A percentile compares a stretch with the other conserved stretches of the same genome.
These are phyloP conservation scores for Phytophthora ramorum DNA, from an alignment of 352 stramenopile genomes.

Conservation along the genomic window DNA sequence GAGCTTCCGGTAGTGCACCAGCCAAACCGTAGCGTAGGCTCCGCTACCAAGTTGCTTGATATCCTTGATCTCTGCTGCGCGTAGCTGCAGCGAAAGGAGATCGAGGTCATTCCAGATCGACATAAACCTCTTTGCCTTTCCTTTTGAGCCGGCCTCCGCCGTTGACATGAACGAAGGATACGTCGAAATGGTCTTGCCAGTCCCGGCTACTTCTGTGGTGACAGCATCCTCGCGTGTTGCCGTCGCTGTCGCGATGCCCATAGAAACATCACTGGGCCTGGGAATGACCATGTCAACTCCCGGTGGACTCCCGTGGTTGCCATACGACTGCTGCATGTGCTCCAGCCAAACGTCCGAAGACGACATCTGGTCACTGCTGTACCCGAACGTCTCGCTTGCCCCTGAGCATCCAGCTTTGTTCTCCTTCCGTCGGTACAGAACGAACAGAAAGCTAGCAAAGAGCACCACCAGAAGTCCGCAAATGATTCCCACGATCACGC, in stretches of 20 bases:
- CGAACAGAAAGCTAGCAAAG: slow-evolving; percentile 16
- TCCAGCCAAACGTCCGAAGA: slow-evolving; percentile 5
- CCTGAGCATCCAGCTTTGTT: slow-evolving; percentile 2
- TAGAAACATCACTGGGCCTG: slow-evolving; percentile 7
- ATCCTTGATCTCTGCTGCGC: slow-evolving; percentile 33
- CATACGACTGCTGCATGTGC: slow-evolving; percentile 10
- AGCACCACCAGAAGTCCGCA: slow-evolving; percentile 23
- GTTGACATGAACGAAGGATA: slow-evolving; percentile 15
- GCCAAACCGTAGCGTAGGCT: slow-evolving; percentile 37
- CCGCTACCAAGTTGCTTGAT: slow-evolving; percentile 33
- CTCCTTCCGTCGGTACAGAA: slow-evolving; percentile 24
- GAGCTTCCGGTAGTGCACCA: slow-evolving; percentile 29
- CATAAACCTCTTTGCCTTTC: slow-evolving; percentile 9
- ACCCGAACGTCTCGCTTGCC: slow-evolving; percentile 16
- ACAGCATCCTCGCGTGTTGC: not conserved
- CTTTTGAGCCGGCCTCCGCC: slow-evolving; percentile 3
- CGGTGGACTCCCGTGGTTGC: not conserved
- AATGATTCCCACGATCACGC: slow-evolving; percentile 31
- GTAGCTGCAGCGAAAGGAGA: slow-evolving; percentile 33
- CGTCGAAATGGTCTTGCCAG: slow-evolving; percentile 7
- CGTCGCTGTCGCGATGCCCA: slow-evolving; percentile 11
- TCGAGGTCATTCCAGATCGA: slow-evolving; percentile 42
- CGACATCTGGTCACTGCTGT: slow-evolving; percentile 10
- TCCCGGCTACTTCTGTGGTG: not conserved
- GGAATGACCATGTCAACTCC: not conserved